Base-by-base conservation (phyloP, 257 asterid species). In the Solanum bulbocastanum region DNA sequence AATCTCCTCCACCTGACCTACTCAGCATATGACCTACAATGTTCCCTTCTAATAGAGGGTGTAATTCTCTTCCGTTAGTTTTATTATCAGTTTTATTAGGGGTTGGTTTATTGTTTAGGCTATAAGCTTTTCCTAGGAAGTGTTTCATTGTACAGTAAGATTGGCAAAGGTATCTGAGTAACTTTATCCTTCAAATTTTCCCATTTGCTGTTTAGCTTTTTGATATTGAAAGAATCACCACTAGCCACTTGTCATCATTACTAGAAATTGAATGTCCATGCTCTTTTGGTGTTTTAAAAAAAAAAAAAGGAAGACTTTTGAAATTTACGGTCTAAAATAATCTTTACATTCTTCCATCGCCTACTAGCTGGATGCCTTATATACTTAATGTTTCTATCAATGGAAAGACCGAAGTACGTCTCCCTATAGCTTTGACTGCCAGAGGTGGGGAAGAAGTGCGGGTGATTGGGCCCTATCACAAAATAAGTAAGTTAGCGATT, bases 1-100 rank as follows among this genome's bases (percentile, higher is more conserved):
- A 87, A 15, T 90, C 92, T 20, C 88, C 92, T 4, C 92, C 92
- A 23, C 89, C 94, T 1, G 94, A 92, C 72, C 93, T 90, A 65
- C 94, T 92, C 76, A 89, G 93, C 91, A 92, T 92, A 39, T 92
- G 81, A 90, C 42, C 44, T 56, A 37, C n/a, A 65, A 25, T 46
- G 72, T 76, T 85, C 37, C 3, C 10, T n/a, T 46, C 58, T 42
- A 75, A 16, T 56, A 35, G 68, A 32, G 35, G 44, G 10, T 36
- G 12, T 73, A 8, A 1, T 76, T 76, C 84, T 76, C 84, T 76
- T 76, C 6, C 8, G 40, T 76, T 7, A 40, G 36, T 40, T 76
- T 76, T 76, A 76, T 40, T n/a, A 76, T 76, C 36, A 37, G 49
- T 62, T 76, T 25, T 22, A n/a, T 33, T 79, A 52, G 11, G 52